Evolutionary conservation across 139 green algal species (phyloP), one percentile per base, ranked within the genome.

Genomic region (Chlorella sp.): DNA sequence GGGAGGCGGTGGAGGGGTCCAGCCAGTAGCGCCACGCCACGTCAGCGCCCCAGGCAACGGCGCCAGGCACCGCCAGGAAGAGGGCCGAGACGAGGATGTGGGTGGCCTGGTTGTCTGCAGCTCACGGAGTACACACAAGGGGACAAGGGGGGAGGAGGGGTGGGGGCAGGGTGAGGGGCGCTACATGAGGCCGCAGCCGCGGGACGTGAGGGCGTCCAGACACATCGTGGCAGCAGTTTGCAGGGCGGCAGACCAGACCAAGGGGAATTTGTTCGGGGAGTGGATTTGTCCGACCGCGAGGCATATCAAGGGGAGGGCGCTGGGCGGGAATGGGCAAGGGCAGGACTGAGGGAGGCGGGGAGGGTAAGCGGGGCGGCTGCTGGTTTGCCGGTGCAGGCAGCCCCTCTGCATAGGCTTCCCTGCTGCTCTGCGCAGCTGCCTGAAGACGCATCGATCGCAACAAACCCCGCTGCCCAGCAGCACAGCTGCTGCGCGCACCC

Each of bases 21-120:
- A 88, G 48, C 34, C 40, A 76, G 28, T 32, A n/a, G 15, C 87
- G 60, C 83, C 87, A 91, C 36, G 84, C 34, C 0, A 34, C 36
- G 91, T 97, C 90, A 19, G 89, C 85, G 2, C 26, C 92, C 89
- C 89, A 95, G 11, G 92, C 94, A 2, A 93, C 30, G 0, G 89
- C 30, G 0, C 93, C 94, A 16, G 95, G 95, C 2, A 79, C 85
- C 1, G 81, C 87, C 66, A 97, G 91, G 61, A 96, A 57, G 7
- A 39, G 80, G 4, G 84, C 9, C 0, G 95, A 95, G 0, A 79
- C 91, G 37, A 78, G 64, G 32, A 94, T 92, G 92, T 96, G 92
- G 28, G 78, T 34, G 22, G 57, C 53, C 15, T 89, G 64, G 57
- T 64, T 19, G 57, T 68, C 71, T 53, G 90, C 82, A 87, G n/a